Evolutionary conservation across 1,284 basidiomycete species (phyloP).

Genomic region (Leccinum solheimii): DNA sequence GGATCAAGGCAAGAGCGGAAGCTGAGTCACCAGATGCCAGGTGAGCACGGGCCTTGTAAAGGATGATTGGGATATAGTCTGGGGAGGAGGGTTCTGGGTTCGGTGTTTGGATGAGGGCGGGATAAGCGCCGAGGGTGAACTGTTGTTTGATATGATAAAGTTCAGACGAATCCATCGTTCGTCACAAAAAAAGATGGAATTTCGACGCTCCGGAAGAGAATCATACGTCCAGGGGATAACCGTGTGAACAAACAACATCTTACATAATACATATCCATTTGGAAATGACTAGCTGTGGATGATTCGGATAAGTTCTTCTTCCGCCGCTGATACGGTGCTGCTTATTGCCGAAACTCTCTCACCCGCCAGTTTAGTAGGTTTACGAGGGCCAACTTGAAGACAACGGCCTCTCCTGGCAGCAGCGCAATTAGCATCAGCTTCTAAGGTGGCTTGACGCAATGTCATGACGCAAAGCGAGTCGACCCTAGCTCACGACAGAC

Average conservation of each 20-base stretch:
- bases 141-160: constrained; percentile 85
- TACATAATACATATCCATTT: background rate
- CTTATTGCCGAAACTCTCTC: background rate
- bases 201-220: background rate
- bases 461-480: background rate
- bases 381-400: background rate
- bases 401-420: background rate
- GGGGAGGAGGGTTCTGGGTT: constrained; percentile 62
- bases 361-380: background rate
- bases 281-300: background rate
- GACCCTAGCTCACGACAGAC: background rate
- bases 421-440: background rate
- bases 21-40: constrained; percentile 72
- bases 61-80: constrained; percentile 62
- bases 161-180: constrained; percentile 76
- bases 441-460: background rate
- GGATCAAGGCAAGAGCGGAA: constrained; percentile 55
- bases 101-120: constrained; percentile 51
- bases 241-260: too few relatives aligned
- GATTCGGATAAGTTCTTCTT: background rate
- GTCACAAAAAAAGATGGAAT: constrained; percentile 27
- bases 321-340: background rate
- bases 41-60: constrained; percentile 84
- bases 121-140: constrained; percentile 78
- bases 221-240: too few relatives aligned